phyloP scores from a whole-genome alignment of 306 rosid species.

The Inga oerstediana region DNA sequence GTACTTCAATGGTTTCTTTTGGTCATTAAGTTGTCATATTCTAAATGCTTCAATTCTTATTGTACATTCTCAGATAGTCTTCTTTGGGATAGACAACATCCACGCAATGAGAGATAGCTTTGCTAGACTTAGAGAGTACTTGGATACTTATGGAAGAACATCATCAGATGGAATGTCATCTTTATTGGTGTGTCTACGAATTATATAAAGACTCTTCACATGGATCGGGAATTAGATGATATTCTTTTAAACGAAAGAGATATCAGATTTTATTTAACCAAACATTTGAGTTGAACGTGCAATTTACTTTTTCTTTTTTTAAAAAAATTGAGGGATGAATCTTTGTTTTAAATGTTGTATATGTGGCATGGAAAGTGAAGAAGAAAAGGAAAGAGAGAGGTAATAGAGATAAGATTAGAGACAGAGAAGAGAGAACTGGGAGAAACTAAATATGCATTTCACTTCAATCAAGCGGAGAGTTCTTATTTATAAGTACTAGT shows the following conservation, averaged over 20 bases:
- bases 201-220: constrained; percentile 16
- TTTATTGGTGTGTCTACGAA: constrained; percentile 72
- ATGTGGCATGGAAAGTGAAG: neutral
- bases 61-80: constrained; percentile 65
- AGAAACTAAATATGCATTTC: no score
- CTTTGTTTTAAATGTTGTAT: neutral
- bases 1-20: constrained; percentile 30
- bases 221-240: neutral
- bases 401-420: no score
- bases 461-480: no score
- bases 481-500: no score
- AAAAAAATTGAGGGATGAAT: neutral
- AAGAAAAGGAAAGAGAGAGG: no score
- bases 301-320: neutral
- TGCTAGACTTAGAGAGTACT: constrained; percentile 86
- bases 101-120: constrained; percentile 98
- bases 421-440: no score
- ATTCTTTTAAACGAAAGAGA: neutral
- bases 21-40: constrained; percentile 21
- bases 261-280: neutral
- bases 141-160: constrained; percentile 80
- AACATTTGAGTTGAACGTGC: neutral
- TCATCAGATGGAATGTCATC: constrained; percentile 99
- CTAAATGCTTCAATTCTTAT: neutral
- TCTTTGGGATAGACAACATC: constrained; percentile 96